Percentiles rank a stretch among this genome's conserved stretches.
Evolutionary conservation across 2,329 filamentous ascomycete genomes (phyloP).

Genomic region (Clonostachys chloroleuca): DNA sequence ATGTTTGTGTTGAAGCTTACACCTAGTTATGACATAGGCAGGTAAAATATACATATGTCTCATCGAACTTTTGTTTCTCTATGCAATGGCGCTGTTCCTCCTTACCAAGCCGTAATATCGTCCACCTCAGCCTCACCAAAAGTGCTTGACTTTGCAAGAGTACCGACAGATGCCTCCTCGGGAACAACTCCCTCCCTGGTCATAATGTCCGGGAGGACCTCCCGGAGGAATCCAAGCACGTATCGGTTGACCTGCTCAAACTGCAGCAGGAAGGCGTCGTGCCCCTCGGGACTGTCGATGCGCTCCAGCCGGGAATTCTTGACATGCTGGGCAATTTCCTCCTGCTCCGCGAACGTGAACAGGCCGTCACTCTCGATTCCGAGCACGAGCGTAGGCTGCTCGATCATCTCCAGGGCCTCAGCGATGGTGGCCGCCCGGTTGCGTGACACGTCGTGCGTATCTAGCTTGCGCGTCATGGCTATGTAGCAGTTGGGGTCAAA

Average conservation of each 20-base stretch:
- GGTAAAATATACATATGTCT: no score
- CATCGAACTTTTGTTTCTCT: background rate
- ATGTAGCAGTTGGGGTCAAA: constrained; percentile 99
- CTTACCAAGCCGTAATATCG: constrained; percentile 90
- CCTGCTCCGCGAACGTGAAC: constrained; percentile 95
- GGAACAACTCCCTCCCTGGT: constrained; percentile 45
- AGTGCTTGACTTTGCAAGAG: constrained; percentile 79
- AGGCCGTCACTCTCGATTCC: constrained; percentile 95
- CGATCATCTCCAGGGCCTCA: constrained; percentile 73
- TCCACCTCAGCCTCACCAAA: constrained; percentile 96
- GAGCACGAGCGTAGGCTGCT: constrained; percentile 86
- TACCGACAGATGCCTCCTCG: constrained; percentile 48
- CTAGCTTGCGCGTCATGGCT: constrained; percentile 94
- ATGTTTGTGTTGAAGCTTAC: no score
- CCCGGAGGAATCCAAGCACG: constrained; percentile 76
- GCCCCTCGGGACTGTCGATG: constrained; percentile 91
- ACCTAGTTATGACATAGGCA: no score
- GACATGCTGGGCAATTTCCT: constrained; percentile 82
- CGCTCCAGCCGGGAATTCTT: constrained; percentile 73
- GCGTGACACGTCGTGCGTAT: constrained; percentile 92
- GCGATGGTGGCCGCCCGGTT: constrained; percentile 64
- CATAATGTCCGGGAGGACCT: constrained; percentile 89
- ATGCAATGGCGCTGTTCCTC: background rate
- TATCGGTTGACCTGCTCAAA: constrained; percentile 96
- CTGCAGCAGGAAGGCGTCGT: constrained; percentile 93